Base-by-base conservation (phyloP, 1,139 yeast species). In the Candida tropicalis region DNA sequence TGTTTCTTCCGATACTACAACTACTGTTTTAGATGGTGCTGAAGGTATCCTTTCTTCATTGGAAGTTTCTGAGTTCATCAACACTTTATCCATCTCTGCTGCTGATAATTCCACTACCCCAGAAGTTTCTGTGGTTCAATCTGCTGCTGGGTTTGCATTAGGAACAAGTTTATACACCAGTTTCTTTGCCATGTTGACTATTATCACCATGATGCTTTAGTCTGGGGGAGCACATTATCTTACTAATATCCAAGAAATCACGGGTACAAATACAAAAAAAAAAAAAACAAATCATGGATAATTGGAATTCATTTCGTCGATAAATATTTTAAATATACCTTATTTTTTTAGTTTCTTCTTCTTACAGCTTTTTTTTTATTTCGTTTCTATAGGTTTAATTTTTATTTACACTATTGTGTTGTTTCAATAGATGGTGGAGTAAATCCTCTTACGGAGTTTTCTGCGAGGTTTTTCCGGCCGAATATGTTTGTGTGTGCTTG, bases 101-200 rank as follows among this genome's bases (percentile, higher is more conserved):
- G 27, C 45, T n/a, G n/a, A n/a, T n/a, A n/a, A n/a, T n/a, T 28
- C 51, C 11, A 20, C 42, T n/a, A 29, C 43, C 32, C 24, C 44
- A 20, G 25, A 47, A 13, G 15, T 44, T 25, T 22, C 42, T 15
- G 28, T 48, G 12, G 11, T 27, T 20, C 39, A 41, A 24, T 12
- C 45, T 22, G 40, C 42, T 33, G 43, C 46, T n/a, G 40, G 46
- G 24, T 43, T 48, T 35, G 25, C 46, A 12, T 40, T 35, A 12
- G 26, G 45, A 11, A n/a, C 42, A n/a, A 35, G 48, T 20, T 39
- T 42, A 13, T 35, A 43, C 10, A 32, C 53, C n/a, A 35, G 46
- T 22, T 35, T 41, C 13, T 37, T 51, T 27, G 49, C 44, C 18
- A 51, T 48, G 12, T 24, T 52, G 28, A 45, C 44, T 31, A 45